Percentiles rank a stretch among this genome's conserved stretches.
These are phyloP conservation scores for Fusarium sp. DNA, from an alignment of 2,329 filamentous ascomycete genomes.

Conservation along the genomic window DNA sequence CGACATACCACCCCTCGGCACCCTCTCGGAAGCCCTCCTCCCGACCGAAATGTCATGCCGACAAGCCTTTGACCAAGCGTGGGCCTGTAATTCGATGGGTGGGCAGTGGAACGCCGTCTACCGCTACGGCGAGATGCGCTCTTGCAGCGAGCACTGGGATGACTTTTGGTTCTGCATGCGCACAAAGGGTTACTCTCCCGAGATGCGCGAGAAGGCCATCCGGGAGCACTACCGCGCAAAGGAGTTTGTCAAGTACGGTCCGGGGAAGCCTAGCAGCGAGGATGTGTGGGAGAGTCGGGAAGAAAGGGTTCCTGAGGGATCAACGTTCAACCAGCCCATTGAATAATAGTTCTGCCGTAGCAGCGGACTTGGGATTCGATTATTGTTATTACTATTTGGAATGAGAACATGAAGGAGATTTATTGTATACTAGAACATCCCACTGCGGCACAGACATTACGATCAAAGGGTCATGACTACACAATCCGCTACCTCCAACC, in stretches of 20 bases:
- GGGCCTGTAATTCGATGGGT: slow-evolving; percentile 91
- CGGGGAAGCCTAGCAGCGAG: slow-evolving; percentile 79
- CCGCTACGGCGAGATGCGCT: slow-evolving; percentile 81
- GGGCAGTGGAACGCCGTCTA: slow-evolving; percentile 95
- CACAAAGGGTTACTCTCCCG: slow-evolving; percentile 71
- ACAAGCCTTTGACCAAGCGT: slow-evolving; percentile 89
- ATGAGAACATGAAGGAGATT: neutral
- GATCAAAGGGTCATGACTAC: neutral
- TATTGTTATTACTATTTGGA: neutral
- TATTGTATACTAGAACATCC: neutral
- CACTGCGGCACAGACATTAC: neutral
- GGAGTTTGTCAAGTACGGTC: slow-evolving; percentile 72
- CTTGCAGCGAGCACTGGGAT: slow-evolving; percentile 87
- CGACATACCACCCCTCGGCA: slow-evolving; percentile 49
- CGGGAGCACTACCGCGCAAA: slow-evolving; percentile 76
- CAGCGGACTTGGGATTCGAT: neutral
- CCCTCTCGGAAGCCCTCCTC: slow-evolving; percentile 76
- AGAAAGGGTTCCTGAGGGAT: slow-evolving; percentile 65
- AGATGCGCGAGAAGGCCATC: slow-evolving; percentile 71
- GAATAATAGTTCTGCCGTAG: slow-evolving; percentile 38
- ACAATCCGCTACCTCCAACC: neutral
- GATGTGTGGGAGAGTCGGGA: slow-evolving; percentile 87
- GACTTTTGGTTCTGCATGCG: slow-evolving; percentile 99
- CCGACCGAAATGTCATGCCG: slow-evolving; percentile 90
- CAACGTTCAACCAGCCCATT: slow-evolving; percentile 58